A percentile compares a stretch with the other conserved stretches of the same genome.
Conservation (phyloP, 257 asterid species). For the Solanum paucissectum region DNA sequence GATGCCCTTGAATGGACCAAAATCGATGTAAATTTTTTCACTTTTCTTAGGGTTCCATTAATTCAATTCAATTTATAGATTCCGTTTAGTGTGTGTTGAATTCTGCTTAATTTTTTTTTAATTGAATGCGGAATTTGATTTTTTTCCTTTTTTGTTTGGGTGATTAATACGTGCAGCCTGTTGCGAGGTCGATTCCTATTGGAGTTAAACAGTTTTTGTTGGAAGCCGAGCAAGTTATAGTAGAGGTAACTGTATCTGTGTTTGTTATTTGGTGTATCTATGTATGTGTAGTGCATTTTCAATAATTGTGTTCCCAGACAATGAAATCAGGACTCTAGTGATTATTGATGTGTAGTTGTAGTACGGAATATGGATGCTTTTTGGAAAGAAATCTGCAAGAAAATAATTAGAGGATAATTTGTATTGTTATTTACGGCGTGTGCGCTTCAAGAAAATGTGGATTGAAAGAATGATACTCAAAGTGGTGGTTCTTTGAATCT, state of each 20-base stretch:
- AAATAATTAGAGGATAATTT: neutral
- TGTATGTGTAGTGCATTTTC: neutral
- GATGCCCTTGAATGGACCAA: constrained; percentile 96
- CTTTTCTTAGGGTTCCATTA: neutral
- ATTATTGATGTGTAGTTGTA: neutral
- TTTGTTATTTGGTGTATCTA: neutral
- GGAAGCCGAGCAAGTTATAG: constrained; percentile 58
- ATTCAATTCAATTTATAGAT: neutral
- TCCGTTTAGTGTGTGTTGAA: neutral
- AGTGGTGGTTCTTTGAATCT: neutral
- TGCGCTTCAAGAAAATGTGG: neutral
- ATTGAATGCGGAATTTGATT: neutral
- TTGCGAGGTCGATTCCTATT: constrained; percentile 53
- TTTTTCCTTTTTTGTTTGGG: neutral
- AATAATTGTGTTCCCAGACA: neutral
- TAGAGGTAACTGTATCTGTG: constrained; percentile 36
- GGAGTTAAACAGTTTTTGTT: constrained; percentile 55
- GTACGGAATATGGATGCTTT: neutral
- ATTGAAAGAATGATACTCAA: neutral
- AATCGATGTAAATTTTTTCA: constrained; percentile 40
- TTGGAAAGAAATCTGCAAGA: neutral
- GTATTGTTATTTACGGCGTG: neutral
- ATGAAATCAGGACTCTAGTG: neutral
- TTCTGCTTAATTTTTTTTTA: neutral
- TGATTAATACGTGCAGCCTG: constrained; percentile 31